Evolutionary conservation across 768 basidiomycete genomes (phyloP), one percentile per base, ranked within the genome.

Genomic region (Russula earlei): DNA sequence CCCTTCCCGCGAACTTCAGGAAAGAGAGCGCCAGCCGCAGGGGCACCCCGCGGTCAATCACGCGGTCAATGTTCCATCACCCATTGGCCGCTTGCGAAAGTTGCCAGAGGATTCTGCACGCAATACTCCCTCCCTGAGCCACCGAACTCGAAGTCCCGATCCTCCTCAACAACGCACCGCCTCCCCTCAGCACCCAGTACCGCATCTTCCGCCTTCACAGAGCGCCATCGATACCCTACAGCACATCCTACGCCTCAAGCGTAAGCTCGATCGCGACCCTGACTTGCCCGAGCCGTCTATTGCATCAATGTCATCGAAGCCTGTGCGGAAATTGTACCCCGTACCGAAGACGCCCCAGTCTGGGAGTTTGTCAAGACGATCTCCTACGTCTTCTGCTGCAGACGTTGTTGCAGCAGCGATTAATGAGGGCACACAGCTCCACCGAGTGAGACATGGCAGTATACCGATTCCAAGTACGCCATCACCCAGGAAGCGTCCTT

Each of bases 341-440:
- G 8, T 36, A 20, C 27, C 25, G 2, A 50, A 17, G 25, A 42
- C 33, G 19, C 40, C 22, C 17, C 36, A 42, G 24, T 11, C 17
- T 20, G 20, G 29, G 2, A 52, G n/a, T 37, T 33, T 46, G 15
- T 48, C 40, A 19, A 20, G 9, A 20, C 46, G 12, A 53, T 8
- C 40, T 22, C 11, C 41, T 31, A 52, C 20, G 15, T 53, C 56
- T 29, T 37, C 27, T 42, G 56, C 27, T 42, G 56, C 56, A n/a
- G 56, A 58, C 12, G 46, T 31, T 14, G 56, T 58, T 12, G 56
- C 56, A 3, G 52, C 52, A 22, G 56, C 52, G 29, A 43, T 58
- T 22, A 58, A 58, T 3, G 25, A 58, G n/a, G 36, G 46, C 17
- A 1, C 56, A 47, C 51, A 38, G 3, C 45, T 57, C 31, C 38